Evolutionary conservation across 176 grass and related monocot genomes (phyloP).

Genomic region (Cenchrus americanus): DNA sequence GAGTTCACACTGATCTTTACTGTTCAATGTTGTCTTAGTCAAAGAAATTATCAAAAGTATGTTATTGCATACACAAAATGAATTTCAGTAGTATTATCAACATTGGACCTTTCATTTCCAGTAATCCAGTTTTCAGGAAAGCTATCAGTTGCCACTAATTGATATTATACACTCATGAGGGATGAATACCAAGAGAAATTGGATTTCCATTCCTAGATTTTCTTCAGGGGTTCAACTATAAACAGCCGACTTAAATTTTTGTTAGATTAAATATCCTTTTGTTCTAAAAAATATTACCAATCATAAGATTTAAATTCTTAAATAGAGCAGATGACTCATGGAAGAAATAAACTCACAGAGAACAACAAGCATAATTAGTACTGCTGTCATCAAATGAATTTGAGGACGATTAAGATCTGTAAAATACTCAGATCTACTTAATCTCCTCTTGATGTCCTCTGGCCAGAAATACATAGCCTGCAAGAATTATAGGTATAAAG

Average conservation of each 20-base stretch:
- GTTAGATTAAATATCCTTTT: not conserved
- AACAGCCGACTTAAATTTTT: not conserved
- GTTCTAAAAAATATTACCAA: slow-evolving; percentile 14
- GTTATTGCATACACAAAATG: not conserved
- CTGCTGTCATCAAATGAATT: slow-evolving; percentile 47
- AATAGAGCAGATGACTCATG: slow-evolving; percentile 25
- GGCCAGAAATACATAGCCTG: slow-evolving; percentile 56
- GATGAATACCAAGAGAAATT: slow-evolving; percentile 7
- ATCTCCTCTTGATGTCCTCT: slow-evolving; percentile 52
- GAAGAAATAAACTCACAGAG: slow-evolving; percentile 56
- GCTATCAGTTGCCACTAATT: not conserved
- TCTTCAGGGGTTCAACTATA: not conserved
- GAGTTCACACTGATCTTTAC: not conserved
- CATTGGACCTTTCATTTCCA: not conserved
- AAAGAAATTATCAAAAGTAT: not conserved
- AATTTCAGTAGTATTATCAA: not conserved
- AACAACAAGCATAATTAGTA: slow-evolving; percentile 55
- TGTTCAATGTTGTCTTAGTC: not conserved
- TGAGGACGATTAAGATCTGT: slow-evolving; percentile 43
- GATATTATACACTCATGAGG: not conserved
- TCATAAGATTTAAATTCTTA: slow-evolving; percentile 28
- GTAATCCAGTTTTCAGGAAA: not conserved
- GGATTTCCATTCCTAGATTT: not conserved
- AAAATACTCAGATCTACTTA: slow-evolving; percentile 45
- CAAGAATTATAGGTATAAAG: slow-evolving; percentile 33